Evolutionary conservation across 2,329 filamentous ascomycete species (phyloP).

Genomic region (Aspergillus nomiae): DNA sequence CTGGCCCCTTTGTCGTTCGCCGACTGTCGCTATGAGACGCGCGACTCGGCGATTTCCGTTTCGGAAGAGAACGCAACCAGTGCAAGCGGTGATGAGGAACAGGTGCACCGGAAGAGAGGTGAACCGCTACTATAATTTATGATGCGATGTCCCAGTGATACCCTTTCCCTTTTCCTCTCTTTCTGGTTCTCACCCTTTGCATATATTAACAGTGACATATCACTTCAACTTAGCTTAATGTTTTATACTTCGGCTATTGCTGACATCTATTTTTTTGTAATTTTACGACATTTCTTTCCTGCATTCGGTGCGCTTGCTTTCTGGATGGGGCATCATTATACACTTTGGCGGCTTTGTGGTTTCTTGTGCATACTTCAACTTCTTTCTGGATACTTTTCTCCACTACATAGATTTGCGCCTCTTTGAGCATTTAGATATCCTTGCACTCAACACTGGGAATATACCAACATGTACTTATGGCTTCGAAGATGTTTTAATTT

Average conservation of each 20-base stretch:
- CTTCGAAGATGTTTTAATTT: background rate
- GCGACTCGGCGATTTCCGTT: constrained; percentile 33
- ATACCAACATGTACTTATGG: background rate
- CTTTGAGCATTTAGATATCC: constrained; percentile 4
- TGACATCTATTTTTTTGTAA: constrained; percentile 17
- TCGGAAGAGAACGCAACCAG: constrained; percentile 14
- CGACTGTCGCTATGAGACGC: constrained; percentile 26
- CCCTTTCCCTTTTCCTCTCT: constrained; percentile 20
- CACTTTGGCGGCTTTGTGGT: constrained; percentile 23
- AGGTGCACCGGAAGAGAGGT: constrained; percentile 16
- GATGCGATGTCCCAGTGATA: constrained; percentile 30
- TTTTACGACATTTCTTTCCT: constrained; percentile 12
- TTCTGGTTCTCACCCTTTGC: constrained; percentile 10
- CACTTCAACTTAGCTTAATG: constrained; percentile 8
- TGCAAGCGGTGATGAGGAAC: constrained; percentile 19
- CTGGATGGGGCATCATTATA: constrained; percentile 15
- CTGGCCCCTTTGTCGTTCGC: constrained; percentile 41
- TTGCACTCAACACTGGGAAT: background rate
- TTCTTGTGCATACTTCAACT: constrained; percentile 29
- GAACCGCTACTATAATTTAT: constrained; percentile 21
- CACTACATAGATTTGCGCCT: constrained; percentile 11
- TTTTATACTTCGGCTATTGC: constrained; percentile 11
- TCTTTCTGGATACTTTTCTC: constrained; percentile 1
- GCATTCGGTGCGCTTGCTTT: constrained; percentile 6
- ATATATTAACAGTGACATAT: constrained; percentile 16